Percentiles rank a stretch among this genome's conserved stretches.
Conservation (phyloP, 306 rosid species). For the Pueraria montana region DNA sequence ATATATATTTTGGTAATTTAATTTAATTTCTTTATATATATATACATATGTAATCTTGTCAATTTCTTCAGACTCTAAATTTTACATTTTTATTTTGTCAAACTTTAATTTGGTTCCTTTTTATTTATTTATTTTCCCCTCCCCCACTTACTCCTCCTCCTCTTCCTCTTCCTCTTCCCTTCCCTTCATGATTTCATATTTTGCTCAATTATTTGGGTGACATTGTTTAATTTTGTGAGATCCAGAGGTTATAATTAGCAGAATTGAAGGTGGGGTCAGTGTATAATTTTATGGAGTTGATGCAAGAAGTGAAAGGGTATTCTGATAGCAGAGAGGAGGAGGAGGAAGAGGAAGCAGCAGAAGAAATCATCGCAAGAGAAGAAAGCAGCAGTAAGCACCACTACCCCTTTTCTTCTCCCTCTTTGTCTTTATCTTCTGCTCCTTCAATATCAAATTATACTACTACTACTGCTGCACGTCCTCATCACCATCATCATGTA, state of each 20-base stretch:
- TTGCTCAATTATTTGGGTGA: constrained; percentile 18
- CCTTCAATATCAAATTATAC: constrained; percentile 48
- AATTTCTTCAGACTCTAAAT: neutral
- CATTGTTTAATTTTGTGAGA: constrained; percentile 49
- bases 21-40: neutral
- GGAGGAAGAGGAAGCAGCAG: constrained; percentile 58
- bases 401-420: constrained; percentile 41
- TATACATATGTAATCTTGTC: neutral
- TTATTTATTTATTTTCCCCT: neutral
- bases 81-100: neutral
- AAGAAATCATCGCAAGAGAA: constrained; percentile 49
- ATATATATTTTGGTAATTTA: constrained; percentile 47
- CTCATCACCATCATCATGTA: constrained; percentile 27
- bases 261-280: constrained; percentile 46
- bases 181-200: neutral
- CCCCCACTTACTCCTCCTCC: neutral
- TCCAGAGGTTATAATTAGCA: constrained; percentile 49
- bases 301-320: constrained; percentile 61
- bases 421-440: constrained; percentile 47
- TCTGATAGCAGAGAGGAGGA: constrained; percentile 59
- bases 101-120: neutral
- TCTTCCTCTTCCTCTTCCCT: neutral
- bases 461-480: neutral
- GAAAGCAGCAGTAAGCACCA: constrained; percentile 47
- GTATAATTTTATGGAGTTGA: constrained; percentile 63